Base-by-base conservation (phyloP, 2,329 filamentous ascomycete species). In the Fusarium napiforme region DNA sequence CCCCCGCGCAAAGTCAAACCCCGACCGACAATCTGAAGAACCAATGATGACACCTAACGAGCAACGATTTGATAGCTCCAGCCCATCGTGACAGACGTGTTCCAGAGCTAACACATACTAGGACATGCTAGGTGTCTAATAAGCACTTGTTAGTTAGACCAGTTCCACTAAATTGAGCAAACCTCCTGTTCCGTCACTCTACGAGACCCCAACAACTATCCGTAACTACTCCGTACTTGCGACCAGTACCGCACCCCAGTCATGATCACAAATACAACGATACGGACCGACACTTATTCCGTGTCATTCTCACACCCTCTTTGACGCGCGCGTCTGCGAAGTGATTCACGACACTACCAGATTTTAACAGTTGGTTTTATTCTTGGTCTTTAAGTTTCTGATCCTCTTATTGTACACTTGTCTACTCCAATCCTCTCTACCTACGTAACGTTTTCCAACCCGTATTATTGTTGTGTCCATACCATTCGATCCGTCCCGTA, bases 101-200 rank as follows among this genome's bases (percentile, higher is more conserved):
- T 56, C 50, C 36, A 56, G 34, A 70, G 53, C 71, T 59, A 65
- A 67, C 58, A 52, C 32, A 57, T 52, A 36, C 68, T 69, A 46
- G 49, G 32, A 52, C 32, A 57, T 52, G 46, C 68, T 69, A 46
- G 49, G n/a, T 52, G 32, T 16, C 50, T 37, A 53, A 34, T 30
- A 30, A 26, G 50, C 28, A 28, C 50, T 42, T 40, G 11, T 50
- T n/a, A 64, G 39, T 45, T 62, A 58, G 43, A 32, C 65, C 37
- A 64, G 64, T 62, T 72, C 67, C 67, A 72, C 56, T 60, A 55
- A 64, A 30, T 50, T 60, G 61, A 40, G 60, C 68, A 65, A 69
- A 71, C 52, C 52, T 55, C 43, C 26, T 55, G 32, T 53, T 36
- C 45, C 16, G 55, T 43, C 62, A 72, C 71, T 58, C 58, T 56